phyloP scores from a whole-genome alignment of 768 basidiomycete species.

The Austroboletus festivus region DNA sequence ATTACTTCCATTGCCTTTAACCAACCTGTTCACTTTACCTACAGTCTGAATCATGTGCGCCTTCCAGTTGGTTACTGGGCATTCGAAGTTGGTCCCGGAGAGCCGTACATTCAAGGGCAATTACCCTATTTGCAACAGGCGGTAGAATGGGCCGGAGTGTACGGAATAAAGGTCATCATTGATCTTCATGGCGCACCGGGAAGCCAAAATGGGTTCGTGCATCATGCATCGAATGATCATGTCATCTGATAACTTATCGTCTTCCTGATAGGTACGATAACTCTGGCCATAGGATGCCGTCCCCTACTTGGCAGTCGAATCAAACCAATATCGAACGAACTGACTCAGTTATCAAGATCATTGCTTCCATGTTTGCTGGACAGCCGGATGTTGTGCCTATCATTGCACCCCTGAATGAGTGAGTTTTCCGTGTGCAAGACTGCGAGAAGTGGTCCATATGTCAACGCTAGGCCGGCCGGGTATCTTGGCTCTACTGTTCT shows the following conservation, averaged over 20 bases:
- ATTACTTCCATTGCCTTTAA: neutral
- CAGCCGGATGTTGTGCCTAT: constrained; percentile 53
- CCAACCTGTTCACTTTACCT: constrained; percentile 5
- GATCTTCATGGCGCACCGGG: constrained; percentile 83
- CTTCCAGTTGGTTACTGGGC: constrained; percentile 91
- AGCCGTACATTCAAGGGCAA: constrained; percentile 79
- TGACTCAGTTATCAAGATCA: constrained; percentile 56
- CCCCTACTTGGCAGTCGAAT: constrained; percentile 68
- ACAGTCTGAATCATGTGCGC: constrained; percentile 79
- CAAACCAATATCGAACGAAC: constrained; percentile 67
- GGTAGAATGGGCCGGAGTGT: constrained; percentile 62
- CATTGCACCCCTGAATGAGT: constrained; percentile 84
- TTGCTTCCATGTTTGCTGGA: constrained; percentile 58
- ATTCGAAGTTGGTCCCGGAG: constrained; percentile 72
- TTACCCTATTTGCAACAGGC: constrained; percentile 66
- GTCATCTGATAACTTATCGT: constrained; percentile 3
- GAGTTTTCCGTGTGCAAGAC: constrained; percentile 10
- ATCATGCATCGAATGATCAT: neutral
- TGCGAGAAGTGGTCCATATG: constrained; percentile 1
- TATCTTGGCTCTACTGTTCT: constrained; percentile 54
- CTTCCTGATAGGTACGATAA: constrained; percentile 64
- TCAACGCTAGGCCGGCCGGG: constrained; percentile 63
- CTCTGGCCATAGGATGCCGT: constrained; percentile 62
- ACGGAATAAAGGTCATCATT: constrained; percentile 77
- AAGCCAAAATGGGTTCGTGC: constrained; percentile 71